phyloP scores from a whole-genome alignment of 345 rosid genomes.

The Syzygium aqueum region DNA sequence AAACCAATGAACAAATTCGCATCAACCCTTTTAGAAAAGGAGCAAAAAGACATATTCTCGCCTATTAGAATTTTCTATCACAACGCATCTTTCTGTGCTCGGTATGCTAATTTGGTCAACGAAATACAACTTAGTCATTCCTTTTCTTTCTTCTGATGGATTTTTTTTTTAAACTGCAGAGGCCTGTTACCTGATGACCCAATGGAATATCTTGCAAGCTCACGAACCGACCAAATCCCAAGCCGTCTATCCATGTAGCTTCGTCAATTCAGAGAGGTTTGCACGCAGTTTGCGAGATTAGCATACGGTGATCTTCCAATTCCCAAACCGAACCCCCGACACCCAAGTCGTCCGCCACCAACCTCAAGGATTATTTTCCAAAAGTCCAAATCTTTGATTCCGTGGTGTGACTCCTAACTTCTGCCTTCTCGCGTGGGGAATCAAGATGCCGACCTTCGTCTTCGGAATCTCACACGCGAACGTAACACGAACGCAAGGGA shows the following conservation, averaged over 20 bases:
- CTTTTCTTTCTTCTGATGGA: neutral
- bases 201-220: neutral
- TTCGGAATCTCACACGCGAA: neutral
- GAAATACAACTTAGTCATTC: neutral
- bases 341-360: neutral
- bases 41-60: neutral
- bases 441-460: neutral
- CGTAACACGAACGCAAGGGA: neutral
- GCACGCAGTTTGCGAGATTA: neutral
- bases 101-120: neutral
- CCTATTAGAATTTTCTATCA: neutral
- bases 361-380: no score
- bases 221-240: neutral
- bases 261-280: neutral
- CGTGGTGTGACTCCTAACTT: neutral
- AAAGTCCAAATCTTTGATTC: neutral
- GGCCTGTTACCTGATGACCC: neutral
- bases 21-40: neutral
- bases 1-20: neutral
- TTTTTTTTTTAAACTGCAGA: neutral
- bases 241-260: neutral
- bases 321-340: neutral
- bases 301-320: neutral
- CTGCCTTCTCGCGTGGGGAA: neutral
- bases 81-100: no score